Evolutionary conservation across 1,139 yeast species (phyloP).

Genomic region (Magnusiomyces paraingens): DNA sequence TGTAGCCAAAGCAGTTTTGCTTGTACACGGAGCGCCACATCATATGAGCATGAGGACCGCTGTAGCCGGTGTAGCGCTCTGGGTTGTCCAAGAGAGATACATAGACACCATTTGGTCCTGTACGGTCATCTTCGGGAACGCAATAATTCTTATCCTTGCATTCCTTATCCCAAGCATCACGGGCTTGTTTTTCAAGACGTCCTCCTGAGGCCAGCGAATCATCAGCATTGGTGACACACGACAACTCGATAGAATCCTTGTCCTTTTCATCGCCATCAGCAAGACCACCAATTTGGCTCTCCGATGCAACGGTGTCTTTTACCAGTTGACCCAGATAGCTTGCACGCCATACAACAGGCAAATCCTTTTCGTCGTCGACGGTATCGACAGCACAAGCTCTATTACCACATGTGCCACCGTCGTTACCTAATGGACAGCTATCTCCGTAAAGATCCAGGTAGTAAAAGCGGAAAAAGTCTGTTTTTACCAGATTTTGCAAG

Average conservation of each 20-base stretch:
- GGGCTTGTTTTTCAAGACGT: conserved; percentile 1
- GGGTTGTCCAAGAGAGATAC: conserved; percentile 86
- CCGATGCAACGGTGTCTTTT: conserved; percentile 38
- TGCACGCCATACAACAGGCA: conserved; percentile 71
- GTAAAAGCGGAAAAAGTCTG: conserved; percentile 64
- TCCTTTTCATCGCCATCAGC: background rate
- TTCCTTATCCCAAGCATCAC: conserved; percentile 5
- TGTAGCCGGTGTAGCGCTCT: conserved; percentile 94
- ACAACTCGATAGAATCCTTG: conserved; percentile 14
- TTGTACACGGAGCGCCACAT: conserved; percentile 91
- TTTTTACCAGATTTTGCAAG: conserved; percentile 46
- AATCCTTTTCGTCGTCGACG: conserved; percentile 44
- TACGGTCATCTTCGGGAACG: conserved; percentile 16
- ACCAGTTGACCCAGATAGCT: conserved; percentile 60
- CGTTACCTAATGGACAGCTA: conserved; percentile 79
- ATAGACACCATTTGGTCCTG: conserved; percentile 50
- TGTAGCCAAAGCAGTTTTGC: conserved; percentile 75
- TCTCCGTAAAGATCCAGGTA: conserved; percentile 73
- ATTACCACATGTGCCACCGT: conserved; percentile 80
- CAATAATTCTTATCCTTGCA: conserved; percentile 11
- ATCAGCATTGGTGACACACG: conserved; percentile 17
- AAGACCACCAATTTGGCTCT: conserved; percentile 3
- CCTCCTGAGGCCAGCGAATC: conserved; percentile 5
- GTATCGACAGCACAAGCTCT: conserved; percentile 92
- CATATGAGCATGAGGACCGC: conserved; percentile 84